Percentiles rank a stretch among this genome's conserved stretches.
Evolutionary conservation across 192 early-diverging fungal species (phyloP).

Genomic region (Obelidium mucronatum): DNA sequence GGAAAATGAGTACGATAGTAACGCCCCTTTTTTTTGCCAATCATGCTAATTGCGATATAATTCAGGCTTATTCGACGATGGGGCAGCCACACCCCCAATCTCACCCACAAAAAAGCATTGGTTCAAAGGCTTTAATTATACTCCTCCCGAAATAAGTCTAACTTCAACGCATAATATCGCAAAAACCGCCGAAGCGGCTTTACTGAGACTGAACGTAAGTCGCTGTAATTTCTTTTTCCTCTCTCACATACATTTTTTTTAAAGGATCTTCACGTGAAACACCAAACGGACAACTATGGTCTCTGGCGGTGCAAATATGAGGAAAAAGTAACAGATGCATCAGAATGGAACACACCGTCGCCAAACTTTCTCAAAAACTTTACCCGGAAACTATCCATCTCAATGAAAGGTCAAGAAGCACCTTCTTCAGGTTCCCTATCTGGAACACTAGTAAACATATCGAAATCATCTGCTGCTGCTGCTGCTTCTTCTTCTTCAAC

Average conservation of each 20-base stretch:
- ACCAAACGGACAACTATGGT: conserved; percentile 22
- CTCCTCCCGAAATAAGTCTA: conserved; percentile 16
- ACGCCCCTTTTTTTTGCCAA: too few relatives aligned
- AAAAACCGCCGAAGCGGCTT: not conserved
- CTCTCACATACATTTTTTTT: not conserved
- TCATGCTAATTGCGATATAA: too few relatives aligned
- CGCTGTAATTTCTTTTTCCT: not conserved
- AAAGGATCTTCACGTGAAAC: conserved; percentile 17
- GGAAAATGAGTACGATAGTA: too few relatives aligned
- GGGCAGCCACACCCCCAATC: not conserved
- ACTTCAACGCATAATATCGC: conserved; percentile 9
- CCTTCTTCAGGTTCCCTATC: not conserved
- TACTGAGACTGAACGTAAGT: conserved; percentile 1
- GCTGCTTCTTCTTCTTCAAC: too few relatives aligned
- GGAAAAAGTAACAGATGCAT: not conserved
- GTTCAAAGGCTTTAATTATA: conserved; percentile 23
- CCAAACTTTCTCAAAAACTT: conserved; percentile 2
- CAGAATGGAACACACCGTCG: not conserved
- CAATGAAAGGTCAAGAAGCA: not conserved
- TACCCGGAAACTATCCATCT: not conserved
- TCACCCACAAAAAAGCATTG: conserved; percentile 17
- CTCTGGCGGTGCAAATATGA: conserved; percentile 20
- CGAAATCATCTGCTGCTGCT: not conserved
- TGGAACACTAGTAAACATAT: not conserved
- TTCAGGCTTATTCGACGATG: conserved; percentile 6